Base-by-base conservation (phyloP, 2,329 filamentous ascomycete species). In the Aspergillus carbonarius region DNA sequence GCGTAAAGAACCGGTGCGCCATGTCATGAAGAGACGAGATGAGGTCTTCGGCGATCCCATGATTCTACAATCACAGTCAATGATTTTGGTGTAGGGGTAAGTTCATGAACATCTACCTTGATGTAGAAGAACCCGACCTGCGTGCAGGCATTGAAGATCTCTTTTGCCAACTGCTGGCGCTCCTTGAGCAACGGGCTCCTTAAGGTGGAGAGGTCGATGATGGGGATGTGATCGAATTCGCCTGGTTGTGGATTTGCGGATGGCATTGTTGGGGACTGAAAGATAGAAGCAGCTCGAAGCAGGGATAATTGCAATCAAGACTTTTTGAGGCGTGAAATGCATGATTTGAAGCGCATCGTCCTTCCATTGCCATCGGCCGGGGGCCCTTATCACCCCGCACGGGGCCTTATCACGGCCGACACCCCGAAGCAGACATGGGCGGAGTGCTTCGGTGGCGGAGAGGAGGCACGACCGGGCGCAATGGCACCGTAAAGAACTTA, bases 51-150 rank as follows among this genome's bases (percentile, higher is more conserved):
- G 67, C 46, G 5, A 69, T 66, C 1, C 66, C 67, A 54, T 70
- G 67, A 47, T 68, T 67, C 68, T 69, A 42, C 17, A 6, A 13
- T 12, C 7, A 7, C 9, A 13, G 5, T 37, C 40, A 34, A 25
- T 9, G 9, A 6, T 34, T 6, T 6, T 20, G 7, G 1, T 12
- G 5, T 20, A 9, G 1, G 1, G 12, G 1, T 23, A 1, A 7
- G 4, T 13, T n/a, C 5, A 12, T 5, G 10, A n/a, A 17, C 4
- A 17, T 50, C 54, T 59, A 68, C 59, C 57, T 75, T 69, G 58
- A 76, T 66, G 30, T 81, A 80, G 66, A 82, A 81, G 64, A 81
- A 81, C 4, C 79, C 78, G 40, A 78, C 58, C 64, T 72, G 20
- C 68, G 76, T 42, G 74, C 79, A 71, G 1, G 66, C 69, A 40